Evolutionary conservation across 176 grass and related monocot genomes (phyloP), one percentile per base, ranked within the genome.

Genomic region (Phoenix roebelenii): DNA sequence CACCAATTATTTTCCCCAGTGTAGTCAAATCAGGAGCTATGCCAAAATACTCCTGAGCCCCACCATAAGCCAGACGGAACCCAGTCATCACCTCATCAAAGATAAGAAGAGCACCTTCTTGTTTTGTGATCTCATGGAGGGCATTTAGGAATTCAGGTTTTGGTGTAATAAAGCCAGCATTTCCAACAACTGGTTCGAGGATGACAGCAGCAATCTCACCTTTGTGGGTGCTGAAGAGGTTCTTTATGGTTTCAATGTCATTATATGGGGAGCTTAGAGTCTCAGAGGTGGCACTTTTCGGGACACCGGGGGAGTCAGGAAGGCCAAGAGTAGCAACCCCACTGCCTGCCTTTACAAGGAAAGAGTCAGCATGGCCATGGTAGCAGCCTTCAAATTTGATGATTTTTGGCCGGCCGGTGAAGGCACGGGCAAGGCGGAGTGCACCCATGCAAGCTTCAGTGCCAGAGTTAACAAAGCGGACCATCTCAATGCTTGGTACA

Each of bases 51-150:
- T 98, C 93, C 76, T 98, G 93, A 52, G 87, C 93, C 16, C 87
- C 93, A 73, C 93, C 93, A 44, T 98, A 98, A 14, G 93, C 71
- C 71, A 98, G 60, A 57, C 93, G 87, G 54, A 98, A 98, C 63
- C 93, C 93, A 5, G 93, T 98, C 93, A 92, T 98, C 76, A 98
- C 93, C 81, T 98, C 93, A 76, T 98, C 93, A 67, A 98, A 98
- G 55, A 98, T 89, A 30, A 98, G 68, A 71, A 98, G 81, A 39
- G 93, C 58, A 67, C 87, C 84, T 3, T 98, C 66, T 59, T 83
- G 54, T 73, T 81, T 88, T 55, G 93, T 98, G 57, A 98, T 59
- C 49, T 98, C 84, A 17, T 79, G 87, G 17, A 98, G 80, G 49
- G 72, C 84, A 51, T 72, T 85, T 51, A 92, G 73, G 55, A 98